Conservation (phyloP, 805 yeast species). For the Debaryomyces hansenii region DNA sequence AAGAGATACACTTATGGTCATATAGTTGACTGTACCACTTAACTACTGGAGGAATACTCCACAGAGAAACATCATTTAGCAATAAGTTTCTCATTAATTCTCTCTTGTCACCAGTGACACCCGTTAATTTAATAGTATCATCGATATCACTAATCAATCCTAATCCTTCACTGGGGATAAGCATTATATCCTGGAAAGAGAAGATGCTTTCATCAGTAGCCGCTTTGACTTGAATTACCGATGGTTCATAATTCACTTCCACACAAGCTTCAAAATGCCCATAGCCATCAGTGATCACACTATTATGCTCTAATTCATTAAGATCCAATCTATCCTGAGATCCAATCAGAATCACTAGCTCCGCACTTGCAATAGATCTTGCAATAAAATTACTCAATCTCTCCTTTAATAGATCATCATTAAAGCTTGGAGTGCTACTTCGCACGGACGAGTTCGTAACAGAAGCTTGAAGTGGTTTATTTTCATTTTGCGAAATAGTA, state of each 20-base stretch:
- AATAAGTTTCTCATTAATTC: slow-evolving; percentile 79
- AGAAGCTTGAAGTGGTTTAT: slow-evolving; percentile 3
- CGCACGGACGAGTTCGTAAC: slow-evolving; percentile 8
- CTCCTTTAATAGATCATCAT: slow-evolving; percentile 55
- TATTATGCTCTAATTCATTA: slow-evolving; percentile 24
- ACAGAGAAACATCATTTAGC: slow-evolving; percentile 60
- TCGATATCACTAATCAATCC: slow-evolving; percentile 90
- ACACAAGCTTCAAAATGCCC: slow-evolving; percentile 66
- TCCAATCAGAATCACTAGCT: slow-evolving; percentile 55
- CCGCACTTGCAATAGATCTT: slow-evolving; percentile 59
- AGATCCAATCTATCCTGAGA: slow-evolving; percentile 37
- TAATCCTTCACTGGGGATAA: slow-evolving; percentile 50
- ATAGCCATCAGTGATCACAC: slow-evolving; percentile 55
- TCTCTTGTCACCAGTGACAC: slow-evolving; percentile 85
- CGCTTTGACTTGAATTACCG: slow-evolving; percentile 52
- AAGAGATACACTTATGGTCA: slow-evolving; percentile 47
- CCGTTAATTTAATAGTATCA: slow-evolving; percentile 89
- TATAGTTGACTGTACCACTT: slow-evolving; percentile 65
- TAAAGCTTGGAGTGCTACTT: slow-evolving; percentile 6
- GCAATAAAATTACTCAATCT: slow-evolving; percentile 73
- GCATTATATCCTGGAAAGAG: slow-evolving; percentile 44
- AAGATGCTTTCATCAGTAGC: slow-evolving; percentile 47
- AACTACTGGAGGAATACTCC: slow-evolving; percentile 74
- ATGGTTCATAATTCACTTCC: slow-evolving; percentile 60
- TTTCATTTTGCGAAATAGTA: slow-evolving; percentile 3